Conservation (phyloP, 805 yeast species). For the Nakazawaea sp. region DNA sequence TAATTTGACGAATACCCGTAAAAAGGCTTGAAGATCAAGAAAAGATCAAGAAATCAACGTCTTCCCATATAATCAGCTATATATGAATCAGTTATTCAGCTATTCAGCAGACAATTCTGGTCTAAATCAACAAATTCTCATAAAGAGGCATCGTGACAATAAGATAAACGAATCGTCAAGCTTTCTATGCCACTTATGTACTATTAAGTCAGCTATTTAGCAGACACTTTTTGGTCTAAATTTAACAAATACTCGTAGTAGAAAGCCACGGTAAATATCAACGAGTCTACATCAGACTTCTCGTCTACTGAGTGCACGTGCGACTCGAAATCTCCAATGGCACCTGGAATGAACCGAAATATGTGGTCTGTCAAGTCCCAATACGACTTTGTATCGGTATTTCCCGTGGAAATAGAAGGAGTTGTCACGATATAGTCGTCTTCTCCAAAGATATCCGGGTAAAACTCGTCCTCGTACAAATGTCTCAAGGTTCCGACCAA, state of each 20-base stretch:
- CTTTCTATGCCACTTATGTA: too few species aligned
- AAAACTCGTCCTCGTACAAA: constrained; percentile 49
- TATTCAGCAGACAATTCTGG: too few species aligned
- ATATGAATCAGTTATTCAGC: too few species aligned
- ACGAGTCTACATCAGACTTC: constrained; percentile 44
- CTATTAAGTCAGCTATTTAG: too few species aligned
- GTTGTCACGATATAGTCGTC: constrained; percentile 29
- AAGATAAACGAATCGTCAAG: too few species aligned
- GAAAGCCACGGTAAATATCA: constrained; percentile 52
- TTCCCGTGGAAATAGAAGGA: constrained; percentile 59
- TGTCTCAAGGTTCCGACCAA: constrained; percentile 60
- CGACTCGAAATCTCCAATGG: constrained; percentile 22
- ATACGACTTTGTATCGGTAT: constrained; percentile 64
- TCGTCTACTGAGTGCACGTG: constrained; percentile 64
- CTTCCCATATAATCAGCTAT: too few species aligned
- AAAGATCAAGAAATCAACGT: too few species aligned
- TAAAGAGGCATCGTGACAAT: too few species aligned
- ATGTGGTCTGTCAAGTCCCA: constrained; percentile 58
- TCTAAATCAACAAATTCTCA: too few species aligned
- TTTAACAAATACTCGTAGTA: constrained; percentile 40
- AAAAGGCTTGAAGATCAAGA: too few species aligned
- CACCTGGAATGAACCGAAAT: constrained; percentile 52
- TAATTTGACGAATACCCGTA: too few species aligned
- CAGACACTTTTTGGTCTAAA: constrained; percentile 22
- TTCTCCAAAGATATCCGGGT: constrained; percentile 17